phyloP scores from a whole-genome alignment of 306 rosid genomes.

The Hylodesmum podocarpum region DNA sequence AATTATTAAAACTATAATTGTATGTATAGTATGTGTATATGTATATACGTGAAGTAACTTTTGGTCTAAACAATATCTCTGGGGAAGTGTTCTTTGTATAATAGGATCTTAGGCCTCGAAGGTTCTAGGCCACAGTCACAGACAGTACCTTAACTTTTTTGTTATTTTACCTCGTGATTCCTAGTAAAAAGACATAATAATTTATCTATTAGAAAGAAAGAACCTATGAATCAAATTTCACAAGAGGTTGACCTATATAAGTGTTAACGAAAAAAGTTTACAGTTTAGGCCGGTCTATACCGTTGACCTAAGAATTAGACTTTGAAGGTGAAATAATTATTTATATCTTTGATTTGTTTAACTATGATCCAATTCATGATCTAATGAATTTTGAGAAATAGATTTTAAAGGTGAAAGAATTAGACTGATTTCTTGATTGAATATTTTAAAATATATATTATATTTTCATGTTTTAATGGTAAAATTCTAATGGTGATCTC shows the following conservation, averaged over 20 bases:
- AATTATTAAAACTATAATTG: not conserved
- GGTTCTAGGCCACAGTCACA: not conserved
- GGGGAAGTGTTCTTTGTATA: not conserved
- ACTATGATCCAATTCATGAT: no score
- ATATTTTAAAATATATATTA: not conserved
- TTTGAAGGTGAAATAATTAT: not conserved
- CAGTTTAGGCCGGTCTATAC: not conserved
- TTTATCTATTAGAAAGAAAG: not conserved
- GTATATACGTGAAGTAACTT: not conserved
- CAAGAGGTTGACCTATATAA: constrained; percentile 5
- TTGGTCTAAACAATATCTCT: not conserved
- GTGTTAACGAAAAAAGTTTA: not conserved
- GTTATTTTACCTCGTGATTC: constrained; percentile 6
- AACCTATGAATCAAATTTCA: not conserved
- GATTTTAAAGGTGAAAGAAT: not conserved
- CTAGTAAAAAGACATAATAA: not conserved
- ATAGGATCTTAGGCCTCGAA: not conserved
- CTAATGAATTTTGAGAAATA: no score
- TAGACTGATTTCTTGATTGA: not conserved
- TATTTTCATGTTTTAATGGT: not conserved
- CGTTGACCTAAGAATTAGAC: not conserved
- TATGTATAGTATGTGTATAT: not conserved
- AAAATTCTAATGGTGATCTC: no score
- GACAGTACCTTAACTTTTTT: not conserved
- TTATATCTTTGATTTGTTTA: not conserved